Percentiles rank a stretch among this genome's conserved stretches.
Conservation (phyloP, 495 filamentous ascomycete genomes). For the Hypoxylon crocopeplum region DNA sequence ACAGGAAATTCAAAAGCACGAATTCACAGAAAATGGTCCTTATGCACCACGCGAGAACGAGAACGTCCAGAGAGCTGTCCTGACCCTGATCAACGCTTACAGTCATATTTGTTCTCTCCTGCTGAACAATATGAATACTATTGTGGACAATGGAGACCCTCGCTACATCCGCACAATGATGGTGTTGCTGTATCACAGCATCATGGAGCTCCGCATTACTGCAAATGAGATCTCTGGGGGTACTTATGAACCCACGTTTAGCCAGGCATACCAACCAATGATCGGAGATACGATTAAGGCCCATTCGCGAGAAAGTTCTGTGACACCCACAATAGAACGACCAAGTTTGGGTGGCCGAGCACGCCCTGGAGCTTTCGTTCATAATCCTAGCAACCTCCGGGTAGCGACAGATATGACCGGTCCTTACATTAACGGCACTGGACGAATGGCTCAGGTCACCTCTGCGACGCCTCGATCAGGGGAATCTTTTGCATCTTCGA, state of each 20-base stretch:
- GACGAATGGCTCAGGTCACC: constrained; percentile 56
- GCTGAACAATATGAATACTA: constrained; percentile 70
- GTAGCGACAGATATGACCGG: constrained; percentile 57
- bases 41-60: constrained; percentile 63
- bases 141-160: constrained; percentile 76
- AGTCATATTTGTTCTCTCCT: constrained; percentile 75
- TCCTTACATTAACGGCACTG: constrained; percentile 49
- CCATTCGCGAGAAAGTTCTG: constrained; percentile 57
- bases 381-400: constrained; percentile 63
- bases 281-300: constrained; percentile 51
- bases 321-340: constrained; percentile 68
- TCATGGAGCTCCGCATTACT: constrained; percentile 72
- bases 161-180: constrained; percentile 82
- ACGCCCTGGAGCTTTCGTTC: constrained; percentile 68
- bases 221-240: constrained; percentile 42
- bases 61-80: constrained; percentile 68
- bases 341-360: constrained; percentile 56
- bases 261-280: constrained; percentile 32
- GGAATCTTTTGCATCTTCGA: constrained; percentile 74
- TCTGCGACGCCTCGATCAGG: constrained; percentile 77
- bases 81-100: constrained; percentile 78
- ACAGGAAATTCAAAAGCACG: constrained; percentile 71
- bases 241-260: constrained; percentile 52
- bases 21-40: constrained; percentile 59
- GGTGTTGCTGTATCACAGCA: constrained; percentile 79